phyloP scores from a whole-genome alignment of 441 rosid species.

The Heliophila coronopifolia region DNA sequence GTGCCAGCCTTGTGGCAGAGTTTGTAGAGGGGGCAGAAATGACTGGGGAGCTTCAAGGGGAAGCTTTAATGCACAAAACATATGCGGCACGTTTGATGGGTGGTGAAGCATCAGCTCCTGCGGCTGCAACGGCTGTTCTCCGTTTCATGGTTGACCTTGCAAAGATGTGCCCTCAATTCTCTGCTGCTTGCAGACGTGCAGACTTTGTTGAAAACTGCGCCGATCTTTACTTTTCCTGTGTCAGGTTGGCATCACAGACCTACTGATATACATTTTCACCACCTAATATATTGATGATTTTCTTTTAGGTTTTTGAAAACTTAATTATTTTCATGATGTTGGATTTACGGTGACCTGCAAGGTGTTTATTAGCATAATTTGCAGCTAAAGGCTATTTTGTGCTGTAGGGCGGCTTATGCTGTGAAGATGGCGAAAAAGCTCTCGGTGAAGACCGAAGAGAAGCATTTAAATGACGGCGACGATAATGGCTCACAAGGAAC shows the following conservation, averaged over 20 bases:
- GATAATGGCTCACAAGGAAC: conserved; percentile 84
- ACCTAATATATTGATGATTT: conserved; percentile 14
- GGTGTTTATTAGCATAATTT: conserved; percentile 7
- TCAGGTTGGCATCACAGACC: conserved; percentile 59
- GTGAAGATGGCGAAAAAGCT: conserved; percentile 86
- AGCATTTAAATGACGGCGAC: conserved; percentile 69
- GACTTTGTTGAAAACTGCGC: conserved; percentile 93
- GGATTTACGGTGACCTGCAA: conserved; percentile 12
- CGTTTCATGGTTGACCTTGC: conserved; percentile 99
- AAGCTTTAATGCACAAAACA: conserved; percentile 99
- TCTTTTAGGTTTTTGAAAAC: conserved; percentile 3
- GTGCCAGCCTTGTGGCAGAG: conserved; percentile 88
- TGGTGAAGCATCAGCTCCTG: conserved; percentile 99
- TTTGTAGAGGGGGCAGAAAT: conserved; percentile 90
- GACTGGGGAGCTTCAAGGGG: conserved; percentile 99
- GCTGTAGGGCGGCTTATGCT: conserved; percentile 83
- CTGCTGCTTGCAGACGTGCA: conserved; percentile 86
- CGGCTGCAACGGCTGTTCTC: conserved; percentile 96
- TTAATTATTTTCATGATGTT: conserved; percentile 7
- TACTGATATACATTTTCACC: conserved; percentile 19
- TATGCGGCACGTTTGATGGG: conserved; percentile 99
- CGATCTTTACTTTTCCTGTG: conserved; percentile 95
- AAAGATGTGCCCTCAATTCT: conserved; percentile 95
- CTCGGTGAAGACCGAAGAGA: conserved; percentile 72
- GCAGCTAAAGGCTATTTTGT: conserved; percentile 14